Conservation (phyloP, 495 filamentous ascomycete species). For the Xylaria palmicola region DNA sequence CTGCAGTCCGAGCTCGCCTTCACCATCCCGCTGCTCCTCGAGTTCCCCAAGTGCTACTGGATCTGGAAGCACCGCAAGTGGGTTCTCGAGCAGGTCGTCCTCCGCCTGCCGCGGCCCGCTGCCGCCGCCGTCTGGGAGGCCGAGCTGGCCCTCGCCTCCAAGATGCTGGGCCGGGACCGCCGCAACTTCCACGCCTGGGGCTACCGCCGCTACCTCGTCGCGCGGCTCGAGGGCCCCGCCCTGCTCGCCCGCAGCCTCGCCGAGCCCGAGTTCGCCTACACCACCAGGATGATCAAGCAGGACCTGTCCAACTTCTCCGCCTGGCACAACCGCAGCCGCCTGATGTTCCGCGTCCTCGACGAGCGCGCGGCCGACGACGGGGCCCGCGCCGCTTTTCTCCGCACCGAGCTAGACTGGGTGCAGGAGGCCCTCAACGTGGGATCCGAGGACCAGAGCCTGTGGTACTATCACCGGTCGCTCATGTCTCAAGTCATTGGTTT, state of each 20-base stretch:
- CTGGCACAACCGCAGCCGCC: slow-evolving; percentile 85
- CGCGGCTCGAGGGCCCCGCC: slow-evolving; percentile 59
- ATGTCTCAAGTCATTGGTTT: slow-evolving; percentile 58
- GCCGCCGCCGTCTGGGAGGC: slow-evolving; percentile 72
- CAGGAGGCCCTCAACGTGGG: slow-evolving; percentile 77
- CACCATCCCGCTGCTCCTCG: slow-evolving; percentile 75
- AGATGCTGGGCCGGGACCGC: slow-evolving; percentile 82
- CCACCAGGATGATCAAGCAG: slow-evolving; percentile 75
- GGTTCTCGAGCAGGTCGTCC: slow-evolving; percentile 71
- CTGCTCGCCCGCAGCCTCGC: slow-evolving; percentile 59
- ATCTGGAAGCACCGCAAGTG: slow-evolving; percentile 97
- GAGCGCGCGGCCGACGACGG: slow-evolving; percentile 62
- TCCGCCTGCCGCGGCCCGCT: slow-evolving; percentile 52
- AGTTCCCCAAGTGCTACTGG: slow-evolving; percentile 98
- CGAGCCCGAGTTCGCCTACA: slow-evolving; percentile 84
- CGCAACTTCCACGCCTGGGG: slow-evolving; percentile 98
- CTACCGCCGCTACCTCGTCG: slow-evolving; percentile 76
- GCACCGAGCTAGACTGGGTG: slow-evolving; percentile 73
- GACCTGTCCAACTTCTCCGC: slow-evolving; percentile 95
- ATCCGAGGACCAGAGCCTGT: slow-evolving; percentile 87
- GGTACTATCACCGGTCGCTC: slow-evolving; percentile 78
- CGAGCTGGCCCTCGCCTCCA: slow-evolving; percentile 75
- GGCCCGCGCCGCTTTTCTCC: slow-evolving; percentile 65
- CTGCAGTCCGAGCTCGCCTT: slow-evolving; percentile 69
- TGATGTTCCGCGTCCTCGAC: slow-evolving; percentile 73